These are phyloP conservation scores for Musa acuminata DNA, from an alignment of 176 grass and related monocot genomes.

Conservation along the genomic window DNA sequence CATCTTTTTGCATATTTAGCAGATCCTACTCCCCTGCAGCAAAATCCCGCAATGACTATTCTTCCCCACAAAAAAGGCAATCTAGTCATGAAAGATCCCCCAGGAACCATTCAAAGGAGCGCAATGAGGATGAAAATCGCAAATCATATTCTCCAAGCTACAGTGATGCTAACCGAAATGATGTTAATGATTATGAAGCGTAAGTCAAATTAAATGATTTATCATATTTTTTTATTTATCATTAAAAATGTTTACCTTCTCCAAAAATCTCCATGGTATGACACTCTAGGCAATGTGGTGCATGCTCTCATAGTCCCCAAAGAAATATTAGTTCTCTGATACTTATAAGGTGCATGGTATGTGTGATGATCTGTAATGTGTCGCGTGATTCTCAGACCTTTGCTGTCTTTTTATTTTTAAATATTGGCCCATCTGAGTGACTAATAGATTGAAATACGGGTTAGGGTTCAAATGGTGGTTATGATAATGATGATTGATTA, in stretches of 20 bases:
- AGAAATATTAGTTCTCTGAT: too few relatives aligned
- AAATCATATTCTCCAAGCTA: slow-evolving; percentile 43
- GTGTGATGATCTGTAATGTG: too few relatives aligned
- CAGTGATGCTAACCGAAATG: slow-evolving; percentile 31
- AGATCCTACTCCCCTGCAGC: slow-evolving; percentile 77
- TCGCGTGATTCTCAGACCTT: too few relatives aligned
- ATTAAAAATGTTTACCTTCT: not conserved
- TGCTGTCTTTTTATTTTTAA: too few relatives aligned
- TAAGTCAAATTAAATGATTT: slow-evolving; percentile 24
- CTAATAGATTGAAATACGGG: too few relatives aligned
- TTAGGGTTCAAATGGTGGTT: too few relatives aligned
- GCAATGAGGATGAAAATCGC: slow-evolving; percentile 32
- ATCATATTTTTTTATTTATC: not conserved
- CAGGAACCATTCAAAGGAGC: slow-evolving; percentile 29
- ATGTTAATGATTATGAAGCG: slow-evolving; percentile 35
- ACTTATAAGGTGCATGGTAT: too few relatives aligned
- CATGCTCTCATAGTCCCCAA: too few relatives aligned
- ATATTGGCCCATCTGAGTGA: too few relatives aligned
- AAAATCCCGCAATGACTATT: slow-evolving; percentile 44
- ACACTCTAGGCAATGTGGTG: not conserved
- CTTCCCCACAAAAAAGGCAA: slow-evolving; percentile 50
- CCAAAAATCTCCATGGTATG: not conserved
- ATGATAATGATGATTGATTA: too few relatives aligned
- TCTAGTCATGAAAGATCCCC: slow-evolving; percentile 34
- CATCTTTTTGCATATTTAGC: slow-evolving; percentile 5